These are phyloP conservation scores for Cryptosporidium viatorum DNA, from an alignment of 169 alveolate species.

Conservation along the genomic window DNA sequence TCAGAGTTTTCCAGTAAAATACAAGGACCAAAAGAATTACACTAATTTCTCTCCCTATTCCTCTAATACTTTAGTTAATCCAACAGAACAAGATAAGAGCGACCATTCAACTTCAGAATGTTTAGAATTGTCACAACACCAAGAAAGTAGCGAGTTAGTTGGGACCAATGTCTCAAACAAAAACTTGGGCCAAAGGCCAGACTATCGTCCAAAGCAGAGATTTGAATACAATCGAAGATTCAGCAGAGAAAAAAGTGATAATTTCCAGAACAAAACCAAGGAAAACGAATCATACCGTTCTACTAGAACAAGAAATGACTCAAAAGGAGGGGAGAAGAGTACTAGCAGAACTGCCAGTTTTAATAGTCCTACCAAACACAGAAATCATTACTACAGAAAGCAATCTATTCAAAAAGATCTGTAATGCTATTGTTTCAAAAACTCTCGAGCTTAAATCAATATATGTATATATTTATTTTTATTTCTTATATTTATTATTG, in stretches of 20 bases:
- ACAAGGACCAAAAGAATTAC: not conserved
- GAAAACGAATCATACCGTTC: not conserved
- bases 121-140: not conserved
- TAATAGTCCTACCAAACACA: not conserved
- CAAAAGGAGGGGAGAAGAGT: not conserved
- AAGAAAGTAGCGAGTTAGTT: not conserved
- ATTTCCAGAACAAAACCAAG: not conserved
- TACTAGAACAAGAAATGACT: not conserved
- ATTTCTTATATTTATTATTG: not conserved
- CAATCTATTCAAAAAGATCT: not conserved
- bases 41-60: not conserved
- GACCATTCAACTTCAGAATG: not conserved
- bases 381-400: not conserved
- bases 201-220: not conserved
- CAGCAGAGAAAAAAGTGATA: not conserved
- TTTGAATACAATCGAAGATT: not conserved
- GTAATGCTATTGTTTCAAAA: slow-evolving; percentile 1
- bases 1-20: not conserved
- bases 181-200: not conserved
- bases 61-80: not conserved
- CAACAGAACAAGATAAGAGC: not conserved
- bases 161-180: not conserved
- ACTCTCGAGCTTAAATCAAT: not conserved
- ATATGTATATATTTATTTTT: not conserved
- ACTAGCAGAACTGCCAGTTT: not conserved